A percentile compares a stretch with the other conserved stretches of the same genome.
These are phyloP conservation scores for Rhizophagus sp. DNA, from an alignment of 192 early-diverging fungal species.

Conservation along the genomic window DNA sequence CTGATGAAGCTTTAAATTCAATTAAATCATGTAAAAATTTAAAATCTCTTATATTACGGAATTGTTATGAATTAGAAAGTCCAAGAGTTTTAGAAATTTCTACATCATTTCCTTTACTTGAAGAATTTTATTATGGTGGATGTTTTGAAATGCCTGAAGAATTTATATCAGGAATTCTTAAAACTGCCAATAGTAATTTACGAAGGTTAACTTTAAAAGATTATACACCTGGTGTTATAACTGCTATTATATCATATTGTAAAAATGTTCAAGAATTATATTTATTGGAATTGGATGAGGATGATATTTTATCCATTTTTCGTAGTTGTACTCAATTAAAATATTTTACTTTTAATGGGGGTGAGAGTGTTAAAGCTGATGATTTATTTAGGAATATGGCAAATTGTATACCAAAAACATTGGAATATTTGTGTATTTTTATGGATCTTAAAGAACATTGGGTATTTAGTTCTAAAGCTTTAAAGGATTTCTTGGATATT, in stretches of 20 bases:
- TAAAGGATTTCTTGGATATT: not conserved
- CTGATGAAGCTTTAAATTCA: not conserved
- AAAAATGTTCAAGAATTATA: not conserved
- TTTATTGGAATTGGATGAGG: not conserved
- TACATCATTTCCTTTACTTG: not conserved
- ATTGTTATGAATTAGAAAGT: not conserved
- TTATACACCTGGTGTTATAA: not conserved
- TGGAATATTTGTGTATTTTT: not conserved
- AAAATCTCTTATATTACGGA: not conserved
- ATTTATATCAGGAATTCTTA: not conserved
- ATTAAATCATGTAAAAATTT: not conserved
- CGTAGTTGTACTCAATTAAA: not conserved
- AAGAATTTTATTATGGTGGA: not conserved
- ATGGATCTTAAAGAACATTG: not conserved
- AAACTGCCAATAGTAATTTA: not conserved
- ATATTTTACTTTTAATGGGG: not conserved
- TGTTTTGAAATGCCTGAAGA: not conserved
- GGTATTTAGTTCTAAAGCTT: not conserved
- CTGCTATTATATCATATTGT: not conserved
- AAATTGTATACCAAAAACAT: not conserved
- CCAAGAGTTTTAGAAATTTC: not conserved
- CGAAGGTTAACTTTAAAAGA: not conserved
- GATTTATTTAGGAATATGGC: not conserved
- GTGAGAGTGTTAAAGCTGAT: not conserved
- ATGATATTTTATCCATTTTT: not conserved